Evolutionary conservation across 108 stramenopile genomes (phyloP).

Genomic region (Skeletonema marinoi): DNA sequence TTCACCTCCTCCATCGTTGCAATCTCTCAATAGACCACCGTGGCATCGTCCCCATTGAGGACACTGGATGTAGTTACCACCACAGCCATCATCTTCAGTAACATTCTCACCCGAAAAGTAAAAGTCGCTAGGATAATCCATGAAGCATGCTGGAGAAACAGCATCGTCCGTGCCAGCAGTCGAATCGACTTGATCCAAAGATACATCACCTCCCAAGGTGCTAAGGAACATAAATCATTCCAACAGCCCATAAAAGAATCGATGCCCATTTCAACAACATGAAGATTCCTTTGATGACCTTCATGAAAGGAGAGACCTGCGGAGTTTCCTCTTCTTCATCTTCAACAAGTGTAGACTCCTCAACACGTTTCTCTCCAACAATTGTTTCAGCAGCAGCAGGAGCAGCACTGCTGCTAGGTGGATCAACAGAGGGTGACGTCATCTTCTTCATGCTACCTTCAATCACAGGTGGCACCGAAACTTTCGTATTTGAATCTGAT

Average conservation of each 20-base stretch:
- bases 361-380: background rate
- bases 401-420: background rate
- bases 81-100: conserved; percentile 11
- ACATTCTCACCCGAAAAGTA: conserved; percentile 8
- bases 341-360: background rate
- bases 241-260: background rate
- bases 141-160: conserved; percentile 1
- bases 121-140: conserved; percentile 24
- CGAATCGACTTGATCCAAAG: conserved; percentile 1
- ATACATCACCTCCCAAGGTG: background rate
- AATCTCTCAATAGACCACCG: conserved; percentile 32
- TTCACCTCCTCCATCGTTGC: conserved; percentile 19
- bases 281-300: background rate
- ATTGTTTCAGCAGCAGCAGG: background rate
- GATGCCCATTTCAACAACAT: background rate
- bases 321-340: background rate
- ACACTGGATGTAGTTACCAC: conserved; percentile 22
- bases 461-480: background rate
- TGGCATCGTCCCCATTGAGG: conserved; percentile 50
- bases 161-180: background rate
- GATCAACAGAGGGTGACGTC: background rate
- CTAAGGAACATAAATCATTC: background rate
- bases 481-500: background rate
- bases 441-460: background rate
- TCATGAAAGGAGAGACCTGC: background rate